Conservation (phyloP, 2,329 filamentous ascomycete species). For the Penicillium thymicola region DNA sequence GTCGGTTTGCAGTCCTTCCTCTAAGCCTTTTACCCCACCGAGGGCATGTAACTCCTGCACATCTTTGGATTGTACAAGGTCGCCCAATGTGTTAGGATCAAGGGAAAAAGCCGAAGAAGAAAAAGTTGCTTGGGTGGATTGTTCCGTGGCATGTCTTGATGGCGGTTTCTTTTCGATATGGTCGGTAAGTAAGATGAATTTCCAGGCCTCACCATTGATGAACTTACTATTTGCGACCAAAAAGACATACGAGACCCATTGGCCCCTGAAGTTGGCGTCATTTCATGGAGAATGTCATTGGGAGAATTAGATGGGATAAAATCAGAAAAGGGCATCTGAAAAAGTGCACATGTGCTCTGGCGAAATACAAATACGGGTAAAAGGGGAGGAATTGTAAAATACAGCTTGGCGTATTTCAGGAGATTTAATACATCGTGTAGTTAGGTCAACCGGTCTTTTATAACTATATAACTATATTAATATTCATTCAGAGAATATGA, state of each 20-base stretch:
- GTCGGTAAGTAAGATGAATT: not conserved
- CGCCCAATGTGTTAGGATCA: not conserved
- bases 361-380: not conserved
- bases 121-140: not conserved
- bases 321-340: not conserved
- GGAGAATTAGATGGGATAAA: not conserved
- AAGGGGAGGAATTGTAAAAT: not conserved
- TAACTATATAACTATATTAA: too few relatives aligned
- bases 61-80: constrained; percentile 4
- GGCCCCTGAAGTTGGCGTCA: not conserved
- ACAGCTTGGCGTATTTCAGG: not conserved
- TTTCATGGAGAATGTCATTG: not conserved
- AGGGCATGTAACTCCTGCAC: not conserved
- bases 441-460: too few relatives aligned
- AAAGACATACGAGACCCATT: not conserved
- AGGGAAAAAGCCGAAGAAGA: not conserved
- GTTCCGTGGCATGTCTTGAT: not conserved
- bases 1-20: constrained; percentile 62
- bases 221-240: not conserved
- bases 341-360: not conserved
- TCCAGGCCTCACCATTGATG: not conserved
- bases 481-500: not conserved
- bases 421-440: not conserved
- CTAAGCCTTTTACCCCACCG: constrained; percentile 55
- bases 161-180: not conserved